Base-by-base conservation (phyloP, 768 basidiomycete species). In the Lentinus brumalis region DNA sequence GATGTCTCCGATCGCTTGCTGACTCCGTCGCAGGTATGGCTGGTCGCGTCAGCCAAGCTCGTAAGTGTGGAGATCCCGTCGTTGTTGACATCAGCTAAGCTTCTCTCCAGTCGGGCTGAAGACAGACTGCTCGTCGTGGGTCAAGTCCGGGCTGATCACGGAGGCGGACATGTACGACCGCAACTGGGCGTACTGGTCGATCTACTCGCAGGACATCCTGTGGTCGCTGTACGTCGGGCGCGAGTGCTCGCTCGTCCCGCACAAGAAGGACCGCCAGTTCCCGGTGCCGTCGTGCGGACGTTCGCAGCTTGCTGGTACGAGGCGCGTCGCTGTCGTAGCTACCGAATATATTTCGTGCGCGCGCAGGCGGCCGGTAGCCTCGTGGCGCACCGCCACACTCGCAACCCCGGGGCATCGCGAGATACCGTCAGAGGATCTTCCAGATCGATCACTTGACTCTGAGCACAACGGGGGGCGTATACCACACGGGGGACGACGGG, bases 151-250 rank as follows among this genome's bases (percentile, higher is more conserved):
- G 1, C 71, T 81, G 14, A 84, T 87, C 60, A 76, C 77, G 26
- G 76, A 81, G 31, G 72, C 81, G 14, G 83, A 84, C 60, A 80
- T 79, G 73, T 75, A 81, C 30, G 84, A 85, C 66, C 81, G 86
- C 18, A 79, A 83, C 62, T 86, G 84, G 85, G 79, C 79, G 0
- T 79, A 82, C 66, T 86, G 85, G 84, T 79, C 81, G 8, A 83
- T 80, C 4, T 86, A 83, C 69, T 75, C 79, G 42, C 83, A 84
- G 71, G 86, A 87, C 56, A 81, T 85, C 5, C 86, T 83, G 53
- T 87, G 86, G 86, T 84, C 83, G 1, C 74, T 87, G 0, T 86
- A 86, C 53, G 84, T 86, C n/a, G 86, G 86, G 8, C 78, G 86
- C 18, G 85, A 86, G 54, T 83, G 81, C 67, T 80, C 78, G 56